Conservation (phyloP, 2,329 filamentous ascomycete species). For the Fusarium sp. region DNA sequence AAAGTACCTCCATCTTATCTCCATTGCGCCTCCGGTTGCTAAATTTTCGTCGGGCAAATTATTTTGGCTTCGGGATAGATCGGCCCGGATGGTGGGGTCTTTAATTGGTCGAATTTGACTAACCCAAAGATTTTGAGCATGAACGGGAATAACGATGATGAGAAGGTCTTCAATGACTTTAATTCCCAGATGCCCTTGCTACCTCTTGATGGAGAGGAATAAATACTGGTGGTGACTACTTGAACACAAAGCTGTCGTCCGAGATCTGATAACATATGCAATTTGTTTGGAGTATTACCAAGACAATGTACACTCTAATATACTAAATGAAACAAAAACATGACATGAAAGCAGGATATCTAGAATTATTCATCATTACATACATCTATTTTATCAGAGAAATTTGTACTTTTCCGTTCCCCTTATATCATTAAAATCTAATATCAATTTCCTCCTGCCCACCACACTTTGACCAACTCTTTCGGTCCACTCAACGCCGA, state of each 20-base stretch:
- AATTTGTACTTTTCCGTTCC: slow-evolving; percentile 32
- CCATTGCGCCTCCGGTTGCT: slow-evolving; percentile 20
- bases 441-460: slow-evolving; percentile 29
- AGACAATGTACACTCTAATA: not conserved
- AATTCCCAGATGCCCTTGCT: not conserved
- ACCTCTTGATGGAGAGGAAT: not conserved
- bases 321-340: not conserved
- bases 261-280: too few relatives aligned
- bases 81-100: slow-evolving; percentile 28
- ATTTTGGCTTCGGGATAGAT: slow-evolving; percentile 32
- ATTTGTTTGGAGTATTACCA: too few relatives aligned
- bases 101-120: slow-evolving; percentile 12
- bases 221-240: too few relatives aligned
- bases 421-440: slow-evolving; percentile 11
- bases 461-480: slow-evolving; percentile 47
- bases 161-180: not conserved
- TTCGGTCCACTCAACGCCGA: slow-evolving; percentile 38
- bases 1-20: slow-evolving; percentile 35
- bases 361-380: slow-evolving; percentile 31
- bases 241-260: too few relatives aligned
- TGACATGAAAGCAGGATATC: not conserved
- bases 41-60: slow-evolving; percentile 33
- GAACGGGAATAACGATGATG: slow-evolving; percentile 9
- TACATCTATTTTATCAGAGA: slow-evolving; percentile 25
- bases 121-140: not conserved